Base-by-base conservation (phyloP, 768 basidiomycete species). In the button mushroom (Agaricus bisporus) region DNA sequence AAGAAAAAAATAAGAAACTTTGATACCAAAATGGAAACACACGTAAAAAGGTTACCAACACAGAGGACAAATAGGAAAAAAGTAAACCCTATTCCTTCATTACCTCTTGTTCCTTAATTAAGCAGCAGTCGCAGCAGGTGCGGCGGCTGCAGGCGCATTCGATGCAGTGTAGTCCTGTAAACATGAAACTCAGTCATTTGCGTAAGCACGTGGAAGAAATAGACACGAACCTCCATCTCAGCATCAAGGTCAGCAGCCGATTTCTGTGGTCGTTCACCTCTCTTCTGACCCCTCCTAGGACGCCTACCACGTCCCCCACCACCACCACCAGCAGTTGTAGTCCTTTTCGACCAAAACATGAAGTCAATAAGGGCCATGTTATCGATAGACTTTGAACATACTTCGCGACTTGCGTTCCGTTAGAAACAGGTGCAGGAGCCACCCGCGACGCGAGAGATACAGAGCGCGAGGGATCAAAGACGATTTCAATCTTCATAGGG, bases 401-500 rank as follows among this genome's bases (percentile, higher is more conserved):
- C 70, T 70, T 72, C 25, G 63, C 50, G 26, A 59, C 37, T 52
- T 58, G 51, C 15, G 59, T 28, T 37, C 36, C 67, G 49, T 66
- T 61, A 41, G 73, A 63, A 8, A 70, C 73, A 41, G 75, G 71
- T 3, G 83, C 80, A 35, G 92, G 90, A 3, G 91, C 89, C 35
- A 99, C 91, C 49, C 97, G 90, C 22, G 88, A 81, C 15, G 82
- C 83, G 58, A 99, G 77, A 4, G 89, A 68, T 5, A 81, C 76
- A n/a, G 85, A 68, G 41, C 80, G 78, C 42, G 85, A 78, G 11
- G 91, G 91, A 73, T 95, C 91, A 67, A 95, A 80, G 42, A 98
- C 83, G 60, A 98, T 91, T 78, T 99, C 95, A 58, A 98, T 94
- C 79, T 94, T 95, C 94, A 98, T 97, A 20, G 92, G 90, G 60